Percentiles rank a stretch among this genome's conserved stretches.
These are phyloP conservation scores for Raffaelea ambrosiae DNA, from an alignment of 2,329 filamentous ascomycete species.

Conservation along the genomic window DNA sequence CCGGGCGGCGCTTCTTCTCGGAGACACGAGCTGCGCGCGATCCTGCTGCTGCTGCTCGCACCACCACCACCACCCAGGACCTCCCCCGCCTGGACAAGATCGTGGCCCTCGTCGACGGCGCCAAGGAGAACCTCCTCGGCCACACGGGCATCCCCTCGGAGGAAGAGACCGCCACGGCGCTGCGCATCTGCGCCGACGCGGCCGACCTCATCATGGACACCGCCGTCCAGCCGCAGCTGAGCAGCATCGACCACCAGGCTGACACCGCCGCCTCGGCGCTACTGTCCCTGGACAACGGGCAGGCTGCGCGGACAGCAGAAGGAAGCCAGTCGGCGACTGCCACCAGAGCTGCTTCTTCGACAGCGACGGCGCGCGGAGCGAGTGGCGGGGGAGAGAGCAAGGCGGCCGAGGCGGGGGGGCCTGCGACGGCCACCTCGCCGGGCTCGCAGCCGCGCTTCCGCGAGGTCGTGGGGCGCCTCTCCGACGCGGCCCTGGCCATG, in stretches of 20 bases:
- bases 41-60: no score
- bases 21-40: no score
- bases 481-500: slow-evolving; percentile 57
- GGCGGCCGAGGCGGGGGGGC: no score
- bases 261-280: slow-evolving; percentile 45
- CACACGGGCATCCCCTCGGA: slow-evolving; percentile 36
- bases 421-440: not conserved
- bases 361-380: no score
- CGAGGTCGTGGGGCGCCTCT: slow-evolving; percentile 43
- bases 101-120: slow-evolving; percentile 31
- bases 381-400: not conserved
- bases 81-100: slow-evolving; percentile 30
- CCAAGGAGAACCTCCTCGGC: slow-evolving; percentile 33
- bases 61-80: no score
- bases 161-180: slow-evolving; percentile 31
- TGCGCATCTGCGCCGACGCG: slow-evolving; percentile 35
- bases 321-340: no score
- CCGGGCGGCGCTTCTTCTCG: no score
- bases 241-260: slow-evolving; percentile 28
- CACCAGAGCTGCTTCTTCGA: no score
- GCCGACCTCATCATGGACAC: slow-evolving; percentile 24
- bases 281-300: slow-evolving; percentile 30
- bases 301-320: no score
- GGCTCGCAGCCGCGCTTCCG: slow-evolving; percentile 20
- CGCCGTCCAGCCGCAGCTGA: slow-evolving; percentile 31